phyloP scores from a whole-genome alignment of 2,329 filamentous ascomycete genomes.

The Tolypocladium ovalisporum region DNA sequence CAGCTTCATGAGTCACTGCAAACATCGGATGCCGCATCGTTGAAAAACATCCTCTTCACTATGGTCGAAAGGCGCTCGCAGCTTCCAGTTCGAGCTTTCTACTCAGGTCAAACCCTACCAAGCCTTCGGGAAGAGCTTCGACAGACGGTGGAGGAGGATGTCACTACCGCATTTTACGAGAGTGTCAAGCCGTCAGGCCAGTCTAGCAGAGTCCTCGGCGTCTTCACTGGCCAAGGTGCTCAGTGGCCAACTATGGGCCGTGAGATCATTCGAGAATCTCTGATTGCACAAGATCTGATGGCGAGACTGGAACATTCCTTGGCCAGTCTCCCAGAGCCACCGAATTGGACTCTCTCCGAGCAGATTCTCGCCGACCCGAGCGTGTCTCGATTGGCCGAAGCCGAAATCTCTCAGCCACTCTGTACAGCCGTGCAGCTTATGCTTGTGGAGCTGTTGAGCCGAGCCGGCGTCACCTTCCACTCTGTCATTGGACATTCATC shows the following conservation, averaged over 20 bases:
- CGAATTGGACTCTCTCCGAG: neutral
- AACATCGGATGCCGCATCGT: neutral
- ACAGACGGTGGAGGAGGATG: neutral
- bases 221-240: slow-evolving; percentile 23
- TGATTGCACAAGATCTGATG: neutral
- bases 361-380: neutral
- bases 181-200: neutral
- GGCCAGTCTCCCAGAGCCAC: neutral
- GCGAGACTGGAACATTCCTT: neutral
- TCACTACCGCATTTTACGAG: neutral
- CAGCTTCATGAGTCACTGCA: neutral
- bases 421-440: slow-evolving; percentile 28
- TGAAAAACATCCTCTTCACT: neutral
- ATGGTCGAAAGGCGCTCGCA: neutral
- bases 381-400: neutral
- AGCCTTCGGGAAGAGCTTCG: neutral
- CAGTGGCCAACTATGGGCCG: slow-evolving; percentile 22
- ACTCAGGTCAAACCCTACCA: neutral
- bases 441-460: slow-evolving; percentile 24
- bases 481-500: slow-evolving; percentile 27
- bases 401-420: slow-evolving; percentile 16
- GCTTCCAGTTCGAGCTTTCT: neutral
- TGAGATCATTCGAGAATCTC: slow-evolving; percentile 8
- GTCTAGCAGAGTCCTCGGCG: slow-evolving; percentile 7
- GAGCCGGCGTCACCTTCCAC: slow-evolving; percentile 15